Evolutionary conservation across 2,329 filamentous ascomycete genomes (phyloP), one percentile per base, ranked within the genome.

Genomic region (Cadophora sp.): DNA sequence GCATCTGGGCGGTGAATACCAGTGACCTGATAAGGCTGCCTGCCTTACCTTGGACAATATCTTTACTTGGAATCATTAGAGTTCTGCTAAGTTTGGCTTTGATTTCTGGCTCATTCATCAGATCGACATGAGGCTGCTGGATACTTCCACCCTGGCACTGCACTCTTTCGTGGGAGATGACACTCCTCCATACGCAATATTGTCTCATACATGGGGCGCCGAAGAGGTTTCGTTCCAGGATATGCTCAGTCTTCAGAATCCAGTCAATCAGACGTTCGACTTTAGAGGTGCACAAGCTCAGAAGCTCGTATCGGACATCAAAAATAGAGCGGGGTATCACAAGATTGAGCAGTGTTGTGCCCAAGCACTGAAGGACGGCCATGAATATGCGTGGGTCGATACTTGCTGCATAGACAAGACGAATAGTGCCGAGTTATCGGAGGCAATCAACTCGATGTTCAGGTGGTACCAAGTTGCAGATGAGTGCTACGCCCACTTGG

Each of bases 141-240:
- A 71, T 46, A 55, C 63, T 26, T 59, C 37, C 9, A 72, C 46
- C 8, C 58, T 69, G 1, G 51, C 48, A 27, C 53, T 71, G 7
- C 24, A 68, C 59, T 62, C 64, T 37, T 73, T 73, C 60, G 55
- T 50, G n/a, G 56, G 56, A 19, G 59, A 72, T 9, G 24, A 46
- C 11, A 65, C 73, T n/a, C 76, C 77, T 1, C 67, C 66, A 0
- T 79, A 79, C 64, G 76, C 75, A 3, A 78, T 79, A 5, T 68
- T 79, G 7, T 79, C 77, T 7, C 78, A 79, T 64, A 76, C 71
- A 8, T 79, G 78, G 77, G 72, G 69, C 8, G 58, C 69, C 0
- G 76, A 73, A 4, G 78, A 80, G 68, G 74, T 79, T 9, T 66
- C 73, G 0, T 75, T 76, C 50, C 60, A 71, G 29, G 75, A 78